phyloP scores from a whole-genome alignment of 2,329 filamentous ascomycete genomes.

The Chrysoporthe cubensis region DNA sequence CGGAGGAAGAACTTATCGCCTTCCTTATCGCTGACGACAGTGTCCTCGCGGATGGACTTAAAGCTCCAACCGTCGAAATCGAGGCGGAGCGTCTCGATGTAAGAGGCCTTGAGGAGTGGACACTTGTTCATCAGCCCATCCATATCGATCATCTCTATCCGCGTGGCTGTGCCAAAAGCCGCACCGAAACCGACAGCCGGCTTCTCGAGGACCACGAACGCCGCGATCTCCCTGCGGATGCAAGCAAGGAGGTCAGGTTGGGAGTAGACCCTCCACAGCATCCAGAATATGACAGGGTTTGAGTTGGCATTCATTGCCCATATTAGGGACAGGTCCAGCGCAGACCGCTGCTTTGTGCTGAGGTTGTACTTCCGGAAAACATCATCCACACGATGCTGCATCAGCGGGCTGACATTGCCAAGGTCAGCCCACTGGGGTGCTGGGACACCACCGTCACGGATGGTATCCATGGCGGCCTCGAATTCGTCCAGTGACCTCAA shows the following conservation, averaged over 20 bases:
- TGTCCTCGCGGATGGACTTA: slow-evolving; percentile 39
- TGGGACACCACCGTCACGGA: slow-evolving; percentile 38
- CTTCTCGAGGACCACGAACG: slow-evolving; percentile 38
- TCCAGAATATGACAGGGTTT: slow-evolving; percentile 45
- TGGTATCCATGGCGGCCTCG: slow-evolving; percentile 41
- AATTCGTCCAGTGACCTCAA: slow-evolving; percentile 40
- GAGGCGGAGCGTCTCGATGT: slow-evolving; percentile 45
- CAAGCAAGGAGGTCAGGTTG: slow-evolving; percentile 43
- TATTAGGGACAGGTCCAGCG: slow-evolving; percentile 41
- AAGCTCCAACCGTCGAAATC: slow-evolving; percentile 42
- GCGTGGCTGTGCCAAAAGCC: slow-evolving; percentile 42
- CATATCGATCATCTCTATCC: slow-evolving; percentile 41
- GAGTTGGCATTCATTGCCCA: slow-evolving; percentile 47
- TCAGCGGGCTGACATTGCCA: slow-evolving; percentile 40
- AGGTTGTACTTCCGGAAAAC: slow-evolving; percentile 34
- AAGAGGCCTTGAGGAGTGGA: slow-evolving; percentile 44
- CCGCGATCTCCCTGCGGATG: slow-evolving; percentile 44
- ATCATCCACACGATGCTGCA: slow-evolving; percentile 36
- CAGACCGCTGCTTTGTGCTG: slow-evolving; percentile 39
- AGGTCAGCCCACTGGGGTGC: slow-evolving; percentile 43
- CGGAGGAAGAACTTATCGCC: slow-evolving; percentile 36
- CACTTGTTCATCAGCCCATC: slow-evolving; percentile 42
- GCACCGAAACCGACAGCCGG: slow-evolving; percentile 42
- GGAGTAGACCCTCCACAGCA: slow-evolving; percentile 46
- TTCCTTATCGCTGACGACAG: slow-evolving; percentile 36